Percentiles rank a stretch among this genome's conserved stretches.
phyloP scores from a whole-genome alignment of 2,329 filamentous ascomycete genomes.

The Hypoxylon sp. region DNA sequence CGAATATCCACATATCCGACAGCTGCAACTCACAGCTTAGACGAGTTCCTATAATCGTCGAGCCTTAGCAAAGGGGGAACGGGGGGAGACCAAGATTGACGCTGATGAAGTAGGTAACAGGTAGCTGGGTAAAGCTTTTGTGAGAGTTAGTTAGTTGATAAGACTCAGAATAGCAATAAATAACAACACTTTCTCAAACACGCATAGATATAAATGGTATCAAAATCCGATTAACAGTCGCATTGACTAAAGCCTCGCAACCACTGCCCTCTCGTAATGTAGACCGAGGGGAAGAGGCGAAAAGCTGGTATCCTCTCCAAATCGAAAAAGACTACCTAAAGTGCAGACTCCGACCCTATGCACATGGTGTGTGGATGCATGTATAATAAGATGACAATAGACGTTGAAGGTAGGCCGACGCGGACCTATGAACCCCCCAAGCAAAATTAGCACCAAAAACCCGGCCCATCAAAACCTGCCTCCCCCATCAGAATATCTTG shows the following conservation, averaged over 20 bases:
- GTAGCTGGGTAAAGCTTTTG: too few species aligned
- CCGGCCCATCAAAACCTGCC: constrained; percentile 1
- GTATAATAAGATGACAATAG: constrained; percentile 8
- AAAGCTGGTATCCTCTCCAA: constrained; percentile 6
- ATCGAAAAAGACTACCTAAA: constrained; percentile 16
- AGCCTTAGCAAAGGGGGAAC: not conserved
- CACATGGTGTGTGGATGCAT: constrained; percentile 18
- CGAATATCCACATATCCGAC: not conserved
- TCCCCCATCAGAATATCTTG: constrained; percentile 2
- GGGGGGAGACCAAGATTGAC: not conserved
- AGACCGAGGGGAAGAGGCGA: constrained; percentile 4
- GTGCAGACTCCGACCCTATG: constrained; percentile 33
- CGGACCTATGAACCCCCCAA: constrained; percentile 1
- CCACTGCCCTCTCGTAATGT: constrained; percentile 4
- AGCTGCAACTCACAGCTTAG: not conserved
- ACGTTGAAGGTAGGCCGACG: constrained; percentile 5
- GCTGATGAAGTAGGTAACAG: not conserved
- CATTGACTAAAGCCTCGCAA: constrained; percentile 19
- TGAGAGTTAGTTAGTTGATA: not conserved
- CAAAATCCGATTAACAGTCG: constrained; percentile 3
- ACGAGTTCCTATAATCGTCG: not conserved
- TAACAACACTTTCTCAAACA: not conserved
- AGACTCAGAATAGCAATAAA: not conserved
- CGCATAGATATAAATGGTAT: constrained; percentile 10
- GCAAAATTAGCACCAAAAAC: constrained; percentile 9